Evolutionary conservation across 805 yeast genomes (phyloP).

Genomic region (Wickerhamomyces sydowiorum): DNA sequence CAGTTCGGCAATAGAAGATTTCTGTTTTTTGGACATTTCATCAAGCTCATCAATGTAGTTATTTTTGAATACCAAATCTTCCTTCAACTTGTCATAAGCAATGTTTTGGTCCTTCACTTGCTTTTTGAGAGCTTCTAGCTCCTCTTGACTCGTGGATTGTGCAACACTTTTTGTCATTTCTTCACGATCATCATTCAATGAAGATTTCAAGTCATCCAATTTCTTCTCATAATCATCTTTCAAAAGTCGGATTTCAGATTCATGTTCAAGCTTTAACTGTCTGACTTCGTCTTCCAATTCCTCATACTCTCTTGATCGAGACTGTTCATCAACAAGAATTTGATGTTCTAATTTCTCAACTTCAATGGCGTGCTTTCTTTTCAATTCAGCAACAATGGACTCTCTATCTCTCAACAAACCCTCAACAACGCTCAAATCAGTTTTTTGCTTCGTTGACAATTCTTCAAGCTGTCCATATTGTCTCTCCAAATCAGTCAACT

Average conservation of each 20-base stretch:
- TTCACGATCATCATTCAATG: slow-evolving; percentile 16
- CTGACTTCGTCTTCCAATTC: not conserved
- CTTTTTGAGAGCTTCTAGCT: slow-evolving; percentile 2
- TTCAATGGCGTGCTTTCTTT: not conserved
- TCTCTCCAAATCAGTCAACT: not conserved
- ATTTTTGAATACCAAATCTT: not conserved
- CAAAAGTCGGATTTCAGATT: not conserved
- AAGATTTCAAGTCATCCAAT: slow-evolving; percentile 7
- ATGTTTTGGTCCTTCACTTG: not conserved
- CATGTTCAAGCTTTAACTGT: not conserved
- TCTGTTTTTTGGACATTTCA: too few relatives aligned
- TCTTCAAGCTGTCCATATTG: not conserved
- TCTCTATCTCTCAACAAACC: not conserved
- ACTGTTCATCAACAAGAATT: not conserved
- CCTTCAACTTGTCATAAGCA: not conserved
- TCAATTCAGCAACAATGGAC: not conserved
- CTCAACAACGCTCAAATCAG: not conserved
- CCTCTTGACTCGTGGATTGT: not conserved
- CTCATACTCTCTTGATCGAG: not conserved
- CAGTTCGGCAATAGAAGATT: too few relatives aligned
- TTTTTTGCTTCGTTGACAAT: not conserved
- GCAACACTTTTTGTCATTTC: slow-evolving; percentile 1
- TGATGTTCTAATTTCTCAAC: not conserved
- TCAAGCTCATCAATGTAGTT: too few relatives aligned
- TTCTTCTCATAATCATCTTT: slow-evolving; percentile 4